Evolutionary conservation across 2,329 filamentous ascomycete species (phyloP), one percentile per base, ranked within the genome.

Genomic region (Aspergillus nomiae): DNA sequence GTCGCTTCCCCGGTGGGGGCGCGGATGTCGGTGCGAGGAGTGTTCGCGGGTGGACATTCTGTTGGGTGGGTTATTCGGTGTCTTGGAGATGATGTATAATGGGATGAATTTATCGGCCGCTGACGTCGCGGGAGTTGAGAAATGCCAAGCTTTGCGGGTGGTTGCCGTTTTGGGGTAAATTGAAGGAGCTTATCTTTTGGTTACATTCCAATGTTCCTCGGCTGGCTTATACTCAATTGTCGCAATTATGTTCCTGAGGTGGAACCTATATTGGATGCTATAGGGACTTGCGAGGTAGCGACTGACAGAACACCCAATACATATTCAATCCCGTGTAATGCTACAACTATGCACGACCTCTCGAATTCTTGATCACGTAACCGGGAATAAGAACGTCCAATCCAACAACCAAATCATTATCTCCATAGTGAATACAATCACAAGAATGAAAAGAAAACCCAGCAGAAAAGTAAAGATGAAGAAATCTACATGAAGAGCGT

Each of bases 381-480:
- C 16, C 9, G 28, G 28, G 8, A 51, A 51, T 32, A 32, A 51
- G n/a, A 51, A 11, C 19, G 28, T 32, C 48, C 48, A 51, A 51
- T 51, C 28, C 30, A 34, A 51, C 24, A 58, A n/a, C 12, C 51
- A 55, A 58, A n/a, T 21, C 51, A 55, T 53, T 53, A 26, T 60
- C 32, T n/a, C 48, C 45, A 58, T 67, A 57, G 56, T 69, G 69
- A 68, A 69, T 73, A 73, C 67, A 71, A 64, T 58, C 56, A 68
- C 63, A 56, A 62, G 65, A 69, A 71, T 60, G 70, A 16, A 59
- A 55, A 57, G 70, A n/a, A 60, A 51, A 48, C 14, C 32, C 34
- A 14, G 50, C 12, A 24, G 57, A 51, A 34, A 51, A 28, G 21
- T 24, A 54, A 53, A 24, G 48, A 14, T 11, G 50, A 48, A 57